These are phyloP conservation scores for Seiridium cupressi DNA, from an alignment of 2,329 filamentous ascomycete genomes.

Conservation along the genomic window DNA sequence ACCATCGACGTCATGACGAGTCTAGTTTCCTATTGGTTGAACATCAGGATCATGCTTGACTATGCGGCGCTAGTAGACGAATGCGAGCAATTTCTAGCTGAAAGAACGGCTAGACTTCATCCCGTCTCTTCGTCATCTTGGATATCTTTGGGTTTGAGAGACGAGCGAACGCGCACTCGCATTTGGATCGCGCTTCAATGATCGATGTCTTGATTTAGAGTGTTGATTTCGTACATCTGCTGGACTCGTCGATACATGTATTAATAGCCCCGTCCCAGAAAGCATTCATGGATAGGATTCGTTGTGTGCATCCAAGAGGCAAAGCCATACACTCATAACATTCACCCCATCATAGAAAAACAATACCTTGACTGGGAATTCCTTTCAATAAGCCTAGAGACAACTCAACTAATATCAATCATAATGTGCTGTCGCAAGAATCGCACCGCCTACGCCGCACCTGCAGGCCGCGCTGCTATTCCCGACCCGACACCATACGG, in stretches of 20 bases:
- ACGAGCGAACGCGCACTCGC: neutral
- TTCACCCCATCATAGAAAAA: neutral
- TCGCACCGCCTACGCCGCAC: neutral
- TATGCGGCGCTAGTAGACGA: too few species aligned
- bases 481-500: neutral
- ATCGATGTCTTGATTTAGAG: too few species aligned
- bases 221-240: neutral
- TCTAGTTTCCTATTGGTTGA: too few species aligned
- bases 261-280: too few species aligned
- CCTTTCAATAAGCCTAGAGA: neutral
- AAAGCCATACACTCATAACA: too few species aligned
- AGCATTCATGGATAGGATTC: too few species aligned
- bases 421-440: neutral
- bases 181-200: neutral
- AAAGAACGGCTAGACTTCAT: neutral
- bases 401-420: neutral
- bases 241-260: too few species aligned
- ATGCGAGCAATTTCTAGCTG: neutral
- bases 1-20: too few species aligned
- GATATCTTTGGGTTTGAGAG: neutral
- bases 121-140: neutral
- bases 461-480: neutral
- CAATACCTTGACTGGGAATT: neutral
- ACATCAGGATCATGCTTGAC: too few species aligned
- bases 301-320: too few species aligned